A percentile compares a stretch with the other conserved stretches of the same genome.
phyloP scores from a whole-genome alignment of 805 yeast genomes.

The Hanseniaspora vineae region DNA sequence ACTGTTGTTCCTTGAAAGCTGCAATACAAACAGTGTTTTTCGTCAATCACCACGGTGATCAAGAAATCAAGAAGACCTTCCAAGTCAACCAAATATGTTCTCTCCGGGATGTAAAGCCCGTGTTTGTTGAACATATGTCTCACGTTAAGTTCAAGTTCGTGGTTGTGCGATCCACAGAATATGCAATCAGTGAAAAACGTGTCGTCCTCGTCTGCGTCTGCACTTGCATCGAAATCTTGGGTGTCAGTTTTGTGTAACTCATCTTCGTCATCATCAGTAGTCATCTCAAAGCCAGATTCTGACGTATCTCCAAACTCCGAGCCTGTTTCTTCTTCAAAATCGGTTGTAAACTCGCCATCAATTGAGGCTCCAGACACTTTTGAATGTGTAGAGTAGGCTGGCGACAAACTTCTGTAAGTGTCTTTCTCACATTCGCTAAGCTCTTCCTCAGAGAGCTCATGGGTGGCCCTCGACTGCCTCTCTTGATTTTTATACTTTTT shows the following conservation, averaged over 20 bases:
- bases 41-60: constrained; percentile 70
- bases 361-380: neutral
- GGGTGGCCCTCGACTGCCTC: constrained; percentile 8
- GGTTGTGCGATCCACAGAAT: constrained; percentile 42
- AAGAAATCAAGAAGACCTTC: constrained; percentile 64
- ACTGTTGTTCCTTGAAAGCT: constrained; percentile 70
- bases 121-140: constrained; percentile 68
- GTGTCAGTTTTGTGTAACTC: constrained; percentile 5
- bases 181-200: constrained; percentile 33
- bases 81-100: constrained; percentile 49
- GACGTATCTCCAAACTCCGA: constrained; percentile 5
- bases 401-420: neutral
- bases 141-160: constrained; percentile 44
- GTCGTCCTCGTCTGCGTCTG: constrained; percentile 17
- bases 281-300: neutral
- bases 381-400: neutral
- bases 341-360: neutral
- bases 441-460: constrained; percentile 34
- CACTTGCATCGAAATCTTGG: constrained; percentile 17
- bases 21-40: constrained; percentile 76
- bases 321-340: constrained; percentile 3
- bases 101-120: constrained; percentile 84
- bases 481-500: no score
- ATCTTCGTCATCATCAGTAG: neutral
- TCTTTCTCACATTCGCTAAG: constrained; percentile 5